Conservation (phyloP, 2,329 filamentous ascomycete genomes). For the Microthyrium microscopicum region DNA sequence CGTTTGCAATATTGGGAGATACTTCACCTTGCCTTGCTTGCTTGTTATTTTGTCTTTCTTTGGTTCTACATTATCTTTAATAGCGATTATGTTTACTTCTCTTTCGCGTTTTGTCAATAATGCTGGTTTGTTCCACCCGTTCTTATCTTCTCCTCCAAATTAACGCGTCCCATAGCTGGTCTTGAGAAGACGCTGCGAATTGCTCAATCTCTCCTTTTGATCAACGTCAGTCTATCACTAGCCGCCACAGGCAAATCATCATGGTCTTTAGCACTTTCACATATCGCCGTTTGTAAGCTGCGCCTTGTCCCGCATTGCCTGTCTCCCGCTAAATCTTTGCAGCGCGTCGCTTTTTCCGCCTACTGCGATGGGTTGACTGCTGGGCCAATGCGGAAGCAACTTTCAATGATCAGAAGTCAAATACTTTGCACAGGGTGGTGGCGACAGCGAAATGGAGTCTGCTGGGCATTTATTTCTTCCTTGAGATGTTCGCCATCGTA, state of each 20-base stretch:
- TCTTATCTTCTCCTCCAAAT: neutral
- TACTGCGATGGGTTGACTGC: conserved; percentile 5
- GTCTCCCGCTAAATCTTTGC: too few relatives aligned
- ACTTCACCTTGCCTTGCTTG: too few relatives aligned
- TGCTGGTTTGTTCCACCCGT: conserved; percentile 1
- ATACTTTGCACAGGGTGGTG: conserved; percentile 1
- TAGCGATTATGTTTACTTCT: too few relatives aligned
- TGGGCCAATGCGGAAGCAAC: neutral
- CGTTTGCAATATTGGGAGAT: too few relatives aligned
- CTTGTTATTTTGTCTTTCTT: too few relatives aligned
- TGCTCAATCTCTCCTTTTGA: conserved; percentile 1
- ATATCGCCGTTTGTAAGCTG: too few relatives aligned
- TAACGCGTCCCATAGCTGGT: neutral
- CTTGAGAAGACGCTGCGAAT: conserved; percentile 5
- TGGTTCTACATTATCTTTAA: too few relatives aligned
- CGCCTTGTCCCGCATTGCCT: too few relatives aligned
- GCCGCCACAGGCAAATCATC: too few relatives aligned
- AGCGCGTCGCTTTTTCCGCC: conserved; percentile 5
- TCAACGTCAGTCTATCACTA: too few relatives aligned
- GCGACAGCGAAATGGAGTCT: conserved; percentile 37
- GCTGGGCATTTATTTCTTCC: conserved; percentile 48
- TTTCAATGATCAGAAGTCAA: neutral
- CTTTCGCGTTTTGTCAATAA: conserved; percentile 7
- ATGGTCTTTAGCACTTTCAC: too few relatives aligned
- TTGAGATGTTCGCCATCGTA: conserved; percentile 48